Conservation (phyloP, 768 basidiomycete genomes). For the Macrocybe gigantea region DNA sequence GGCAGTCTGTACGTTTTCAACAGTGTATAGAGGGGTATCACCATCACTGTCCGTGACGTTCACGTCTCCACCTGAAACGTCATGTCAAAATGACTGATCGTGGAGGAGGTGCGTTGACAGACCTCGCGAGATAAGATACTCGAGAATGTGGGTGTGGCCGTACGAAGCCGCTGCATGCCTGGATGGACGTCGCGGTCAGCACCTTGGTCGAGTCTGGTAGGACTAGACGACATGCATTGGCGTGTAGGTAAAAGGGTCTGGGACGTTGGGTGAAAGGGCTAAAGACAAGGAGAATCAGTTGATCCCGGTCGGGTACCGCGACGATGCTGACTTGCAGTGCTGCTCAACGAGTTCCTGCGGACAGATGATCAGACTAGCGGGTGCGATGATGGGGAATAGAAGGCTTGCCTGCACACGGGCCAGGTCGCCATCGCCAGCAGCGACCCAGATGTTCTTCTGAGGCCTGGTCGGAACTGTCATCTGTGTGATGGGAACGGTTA, state of each 20-base stretch:
- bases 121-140: slow-evolving; percentile 76
- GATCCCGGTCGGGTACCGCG: slow-evolving; percentile 16
- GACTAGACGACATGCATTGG: slow-evolving; percentile 51
- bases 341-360: slow-evolving; percentile 54
- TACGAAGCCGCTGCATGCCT: slow-evolving; percentile 96
- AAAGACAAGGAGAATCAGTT: slow-evolving; percentile 22
- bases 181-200: slow-evolving; percentile 8
- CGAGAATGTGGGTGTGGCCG: slow-evolving; percentile 67
- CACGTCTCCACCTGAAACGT: slow-evolving; percentile 67
- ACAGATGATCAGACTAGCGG: slow-evolving; percentile 1
- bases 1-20: slow-evolving; percentile 77
- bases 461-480: background rate
- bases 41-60: slow-evolving; percentile 83
- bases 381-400: background rate
- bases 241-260: slow-evolving; percentile 73
- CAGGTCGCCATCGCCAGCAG: slow-evolving; percentile 86
- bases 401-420: slow-evolving; percentile 59
- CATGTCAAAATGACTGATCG: slow-evolving; percentile 6
- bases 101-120: slow-evolving; percentile 7
- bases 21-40: slow-evolving; percentile 89
- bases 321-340: slow-evolving; percentile 38
- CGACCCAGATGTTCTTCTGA: slow-evolving; percentile 83
- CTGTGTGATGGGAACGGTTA: no score
- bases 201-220: slow-evolving; percentile 8
- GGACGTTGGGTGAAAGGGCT: slow-evolving; percentile 65